These are phyloP conservation scores for Gossypium rotundifolium DNA, from an alignment of 345 rosid species.

Conservation along the genomic window DNA sequence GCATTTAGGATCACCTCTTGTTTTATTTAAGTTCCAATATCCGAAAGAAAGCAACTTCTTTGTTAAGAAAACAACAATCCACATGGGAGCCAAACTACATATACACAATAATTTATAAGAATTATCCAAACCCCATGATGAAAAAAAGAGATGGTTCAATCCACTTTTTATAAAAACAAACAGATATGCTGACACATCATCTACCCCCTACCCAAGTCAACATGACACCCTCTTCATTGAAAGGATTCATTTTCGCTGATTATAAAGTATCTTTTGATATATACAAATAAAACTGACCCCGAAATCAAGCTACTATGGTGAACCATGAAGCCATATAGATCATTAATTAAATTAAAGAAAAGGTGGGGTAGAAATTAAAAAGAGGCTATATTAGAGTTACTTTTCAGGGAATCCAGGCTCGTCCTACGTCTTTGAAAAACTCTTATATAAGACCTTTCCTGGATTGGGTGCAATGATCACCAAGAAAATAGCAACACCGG, in stretches of 20 bases:
- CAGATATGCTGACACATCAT: constrained; percentile 26
- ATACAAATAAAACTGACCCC: neutral
- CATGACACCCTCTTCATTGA: constrained; percentile 1
- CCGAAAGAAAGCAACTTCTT: constrained; percentile 10
- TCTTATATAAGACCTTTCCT: neutral
- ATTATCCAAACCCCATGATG: neutral
- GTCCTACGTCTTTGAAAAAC: neutral
- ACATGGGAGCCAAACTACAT: constrained; percentile 19
- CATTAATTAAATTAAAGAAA: constrained; percentile 10
- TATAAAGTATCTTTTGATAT: constrained; percentile 1
- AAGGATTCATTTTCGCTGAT: neutral
- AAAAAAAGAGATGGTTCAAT: constrained; percentile 9
- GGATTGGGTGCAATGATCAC: neutral
- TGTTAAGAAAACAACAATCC: constrained; percentile 18
- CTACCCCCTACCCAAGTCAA: constrained; percentile 25
- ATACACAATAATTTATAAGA: neutral
- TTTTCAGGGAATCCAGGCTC: neutral
- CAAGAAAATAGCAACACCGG: neutral
- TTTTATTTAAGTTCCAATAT: neutral
- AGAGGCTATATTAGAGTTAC: neutral
- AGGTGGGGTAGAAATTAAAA: neutral
- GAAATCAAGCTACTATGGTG: neutral
- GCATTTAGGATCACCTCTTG: neutral
- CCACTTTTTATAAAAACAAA: constrained; percentile 16
- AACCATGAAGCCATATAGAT: neutral